Evolutionary conservation across 2,329 filamentous ascomycete genomes (phyloP).

Genomic region (Pestalotiopsis sp.): DNA sequence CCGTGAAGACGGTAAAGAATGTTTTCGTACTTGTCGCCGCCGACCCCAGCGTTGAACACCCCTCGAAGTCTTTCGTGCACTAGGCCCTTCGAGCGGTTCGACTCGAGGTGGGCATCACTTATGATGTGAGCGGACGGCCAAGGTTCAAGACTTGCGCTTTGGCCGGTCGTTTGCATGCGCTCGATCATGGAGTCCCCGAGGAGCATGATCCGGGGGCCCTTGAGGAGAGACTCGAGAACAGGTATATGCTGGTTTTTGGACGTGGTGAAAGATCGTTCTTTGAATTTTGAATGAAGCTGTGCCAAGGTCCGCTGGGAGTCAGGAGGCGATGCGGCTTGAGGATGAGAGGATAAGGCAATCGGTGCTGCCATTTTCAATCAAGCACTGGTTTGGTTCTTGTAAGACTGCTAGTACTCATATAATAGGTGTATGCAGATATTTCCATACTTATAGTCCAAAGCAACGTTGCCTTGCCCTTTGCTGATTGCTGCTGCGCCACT

Average conservation of each 20-base stretch:
- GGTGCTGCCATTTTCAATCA: not conserved
- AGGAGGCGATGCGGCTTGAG: not conserved
- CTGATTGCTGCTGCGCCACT: too few relatives aligned
- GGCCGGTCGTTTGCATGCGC: slow-evolving; percentile 22
- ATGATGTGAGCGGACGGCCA: slow-evolving; percentile 16
- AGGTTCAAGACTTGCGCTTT: slow-evolving; percentile 14
- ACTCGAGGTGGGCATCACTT: not conserved
- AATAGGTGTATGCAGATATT: too few relatives aligned
- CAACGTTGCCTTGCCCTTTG: too few relatives aligned
- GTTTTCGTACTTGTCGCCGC: slow-evolving; percentile 25
- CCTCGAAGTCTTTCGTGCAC: not conserved
- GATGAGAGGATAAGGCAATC: not conserved
- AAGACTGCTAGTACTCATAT: too few relatives aligned
- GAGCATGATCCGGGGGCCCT: slow-evolving; percentile 9
- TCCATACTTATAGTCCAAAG: too few relatives aligned
- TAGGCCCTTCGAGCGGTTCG: not conserved
- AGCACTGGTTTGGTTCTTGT: not conserved
- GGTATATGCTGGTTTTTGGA: slow-evolving; percentile 2
- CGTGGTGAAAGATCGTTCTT: slow-evolving; percentile 6
- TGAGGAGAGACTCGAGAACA: not conserved
- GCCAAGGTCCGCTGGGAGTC: not conserved
- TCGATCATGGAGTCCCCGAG: slow-evolving; percentile 27
- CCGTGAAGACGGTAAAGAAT: slow-evolving; percentile 21
- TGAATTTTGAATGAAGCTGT: slow-evolving; percentile 1
- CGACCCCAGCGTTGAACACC: slow-evolving; percentile 24